These are phyloP conservation scores for Pezicula radicicola DNA, from an alignment of 2,329 filamentous ascomycete species.

Conservation along the genomic window DNA sequence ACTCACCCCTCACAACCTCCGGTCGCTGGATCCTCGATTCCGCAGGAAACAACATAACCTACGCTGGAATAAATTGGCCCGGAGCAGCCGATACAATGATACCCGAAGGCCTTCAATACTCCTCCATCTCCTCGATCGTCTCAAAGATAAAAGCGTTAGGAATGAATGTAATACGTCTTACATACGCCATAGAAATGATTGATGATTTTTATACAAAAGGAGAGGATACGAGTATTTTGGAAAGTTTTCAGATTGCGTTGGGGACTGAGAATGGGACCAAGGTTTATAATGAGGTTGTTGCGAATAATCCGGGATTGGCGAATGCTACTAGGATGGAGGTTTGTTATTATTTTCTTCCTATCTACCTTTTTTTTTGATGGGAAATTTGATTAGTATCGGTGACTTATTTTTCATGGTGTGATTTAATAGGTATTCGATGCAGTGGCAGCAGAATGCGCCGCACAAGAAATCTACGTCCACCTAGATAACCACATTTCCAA, in stretches of 20 bases:
- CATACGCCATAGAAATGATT: conserved; percentile 62
- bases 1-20: not conserved
- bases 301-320: conserved; percentile 54
- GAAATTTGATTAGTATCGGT: not conserved
- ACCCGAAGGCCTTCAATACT: conserved; percentile 61
- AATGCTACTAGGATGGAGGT: conserved; percentile 50
- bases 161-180: conserved; percentile 61
- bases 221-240: conserved; percentile 40
- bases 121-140: conserved; percentile 52
- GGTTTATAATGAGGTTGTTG: conserved; percentile 48
- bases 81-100: conserved; percentile 61
- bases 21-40: conserved; percentile 16
- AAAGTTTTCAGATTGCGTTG: conserved; percentile 41
- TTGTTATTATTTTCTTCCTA: not conserved
- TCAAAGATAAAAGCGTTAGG: conserved; percentile 54
- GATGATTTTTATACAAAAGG: conserved; percentile 52
- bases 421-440: conserved; percentile 53
- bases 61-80: conserved; percentile 60
- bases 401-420: not conserved
- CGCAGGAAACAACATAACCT: conserved; percentile 38
- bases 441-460: conserved; percentile 53
- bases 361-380: not conserved
- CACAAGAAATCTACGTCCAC: conserved; percentile 54
- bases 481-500: conserved; percentile 60
- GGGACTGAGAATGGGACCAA: conserved; percentile 50